Percentiles rank a stretch among this genome's conserved stretches.
Evolutionary conservation across 306 rosid species (phyloP).

Genomic region (Phaseolus lunatus): DNA sequence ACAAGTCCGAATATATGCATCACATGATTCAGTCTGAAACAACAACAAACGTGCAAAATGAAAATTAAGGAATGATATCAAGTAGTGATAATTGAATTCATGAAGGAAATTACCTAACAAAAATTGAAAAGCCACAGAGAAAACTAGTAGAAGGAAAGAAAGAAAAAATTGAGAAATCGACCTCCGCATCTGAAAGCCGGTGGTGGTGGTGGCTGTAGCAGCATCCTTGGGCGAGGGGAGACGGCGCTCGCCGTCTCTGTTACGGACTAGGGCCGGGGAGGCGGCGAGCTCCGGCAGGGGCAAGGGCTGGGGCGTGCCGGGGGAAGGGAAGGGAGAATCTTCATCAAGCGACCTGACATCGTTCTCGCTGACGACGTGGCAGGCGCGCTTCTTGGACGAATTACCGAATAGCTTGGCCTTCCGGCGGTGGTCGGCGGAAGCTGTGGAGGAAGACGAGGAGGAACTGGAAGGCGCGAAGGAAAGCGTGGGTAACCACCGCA

Average conservation of each 20-base stretch:
- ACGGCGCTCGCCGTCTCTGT: slow-evolving; percentile 52
- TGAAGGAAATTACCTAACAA: background rate
- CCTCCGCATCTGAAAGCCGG: slow-evolving; percentile 55
- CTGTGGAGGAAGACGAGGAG: slow-evolving; percentile 40
- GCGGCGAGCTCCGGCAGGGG: slow-evolving; percentile 9
- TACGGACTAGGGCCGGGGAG: slow-evolving; percentile 34
- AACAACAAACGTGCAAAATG: background rate
- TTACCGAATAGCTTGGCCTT: slow-evolving; percentile 56
- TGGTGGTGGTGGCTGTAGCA: background rate
- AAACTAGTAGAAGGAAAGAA: background rate
- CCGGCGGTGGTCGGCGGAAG: slow-evolving; percentile 20
- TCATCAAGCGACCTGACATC: slow-evolving; percentile 28
- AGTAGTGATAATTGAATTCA: background rate
- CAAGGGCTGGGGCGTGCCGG: slow-evolving; percentile 26
- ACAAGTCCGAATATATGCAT: background rate
- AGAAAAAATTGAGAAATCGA: background rate
- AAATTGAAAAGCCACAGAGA: background rate
- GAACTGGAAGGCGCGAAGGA: slow-evolving; percentile 56
- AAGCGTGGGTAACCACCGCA: slow-evolving; percentile 80
- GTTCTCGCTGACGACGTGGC: slow-evolving; percentile 43
- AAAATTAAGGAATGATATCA: background rate
- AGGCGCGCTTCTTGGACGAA: slow-evolving; percentile 50
- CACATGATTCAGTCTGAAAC: background rate
- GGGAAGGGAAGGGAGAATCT: background rate
- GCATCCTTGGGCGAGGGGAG: slow-evolving; percentile 66